These are phyloP conservation scores for Stagonosporopsis rhizophila DNA, from an alignment of 2,329 filamentous ascomycete species.

Conservation along the genomic window DNA sequence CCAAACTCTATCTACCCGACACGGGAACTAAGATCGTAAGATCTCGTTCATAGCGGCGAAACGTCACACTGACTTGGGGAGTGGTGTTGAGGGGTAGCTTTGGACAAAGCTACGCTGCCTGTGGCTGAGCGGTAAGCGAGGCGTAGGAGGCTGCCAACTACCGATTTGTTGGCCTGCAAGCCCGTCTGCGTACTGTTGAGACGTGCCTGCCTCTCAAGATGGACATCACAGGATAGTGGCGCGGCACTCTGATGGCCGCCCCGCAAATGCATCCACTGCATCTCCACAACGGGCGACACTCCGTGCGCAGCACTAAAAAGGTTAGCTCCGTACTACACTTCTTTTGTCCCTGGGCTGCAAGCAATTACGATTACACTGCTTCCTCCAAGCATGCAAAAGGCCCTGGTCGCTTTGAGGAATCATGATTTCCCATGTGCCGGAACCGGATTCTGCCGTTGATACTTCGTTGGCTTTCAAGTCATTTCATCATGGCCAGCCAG, in stretches of 20 bases:
- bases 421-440: conserved; percentile 27
- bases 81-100: conserved; percentile 10
- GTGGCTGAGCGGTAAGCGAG: conserved; percentile 9
- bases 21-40: conserved; percentile 45
- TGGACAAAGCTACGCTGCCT: neutral
- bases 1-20: conserved; percentile 43
- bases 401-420: conserved; percentile 29
- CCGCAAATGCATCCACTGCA: conserved; percentile 23
- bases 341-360: conserved; percentile 24
- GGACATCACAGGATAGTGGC: conserved; percentile 11
- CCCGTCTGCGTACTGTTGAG: conserved; percentile 10
- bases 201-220: conserved; percentile 2
- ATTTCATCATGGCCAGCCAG: conserved; percentile 44
- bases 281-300: conserved; percentile 24
- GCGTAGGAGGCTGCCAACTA: neutral
- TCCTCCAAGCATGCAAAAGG: conserved; percentile 34
- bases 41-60: conserved; percentile 27
- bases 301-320: conserved; percentile 24
- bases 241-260: conserved; percentile 24
- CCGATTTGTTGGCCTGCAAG: neutral
- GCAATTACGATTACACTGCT: conserved; percentile 28
- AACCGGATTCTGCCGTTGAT: conserved; percentile 28
- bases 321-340: conserved; percentile 30
- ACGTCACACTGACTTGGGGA: conserved; percentile 26
- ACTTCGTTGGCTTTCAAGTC: conserved; percentile 27